Conservation (phyloP, 2,329 filamentous ascomycete genomes). For the Calonectria leucothoes region DNA sequence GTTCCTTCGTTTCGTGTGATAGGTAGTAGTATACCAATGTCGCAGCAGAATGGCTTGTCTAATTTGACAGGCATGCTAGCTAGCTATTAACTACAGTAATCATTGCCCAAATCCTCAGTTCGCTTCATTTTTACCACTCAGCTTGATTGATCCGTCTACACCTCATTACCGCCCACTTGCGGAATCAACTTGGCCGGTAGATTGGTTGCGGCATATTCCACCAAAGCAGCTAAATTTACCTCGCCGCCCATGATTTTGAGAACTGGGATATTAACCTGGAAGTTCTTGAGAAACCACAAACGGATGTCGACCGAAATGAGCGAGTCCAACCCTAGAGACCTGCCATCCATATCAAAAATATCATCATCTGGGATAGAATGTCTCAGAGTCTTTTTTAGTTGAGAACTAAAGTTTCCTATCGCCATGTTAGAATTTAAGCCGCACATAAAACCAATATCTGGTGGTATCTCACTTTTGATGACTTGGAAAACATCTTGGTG, state of each 20-base stretch:
- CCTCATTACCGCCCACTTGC: neutral
- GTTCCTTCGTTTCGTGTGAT: neutral
- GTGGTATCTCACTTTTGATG: neutral
- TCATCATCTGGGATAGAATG: neutral
- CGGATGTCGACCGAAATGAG: neutral
- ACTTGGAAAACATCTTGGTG: neutral
- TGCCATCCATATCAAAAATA: neutral
- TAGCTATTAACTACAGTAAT: neutral
- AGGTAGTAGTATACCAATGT: neutral
- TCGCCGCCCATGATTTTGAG: neutral
- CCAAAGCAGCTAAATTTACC: neutral
- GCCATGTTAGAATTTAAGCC: neutral
- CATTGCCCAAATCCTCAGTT: neutral
- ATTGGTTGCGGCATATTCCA: neutral
- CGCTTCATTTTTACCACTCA: neutral
- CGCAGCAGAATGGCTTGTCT: neutral
- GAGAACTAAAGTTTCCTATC: neutral
- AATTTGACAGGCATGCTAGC: neutral
- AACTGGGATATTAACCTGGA: neutral
- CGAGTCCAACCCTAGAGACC: neutral
- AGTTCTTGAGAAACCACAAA: neutral
- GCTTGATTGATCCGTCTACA: neutral
- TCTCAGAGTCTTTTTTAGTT: neutral
- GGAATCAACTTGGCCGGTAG: neutral
- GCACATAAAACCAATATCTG: neutral